These are phyloP conservation scores for Ramaria sp. DNA, from an alignment of 768 basidiomycete genomes.

Conservation along the genomic window DNA sequence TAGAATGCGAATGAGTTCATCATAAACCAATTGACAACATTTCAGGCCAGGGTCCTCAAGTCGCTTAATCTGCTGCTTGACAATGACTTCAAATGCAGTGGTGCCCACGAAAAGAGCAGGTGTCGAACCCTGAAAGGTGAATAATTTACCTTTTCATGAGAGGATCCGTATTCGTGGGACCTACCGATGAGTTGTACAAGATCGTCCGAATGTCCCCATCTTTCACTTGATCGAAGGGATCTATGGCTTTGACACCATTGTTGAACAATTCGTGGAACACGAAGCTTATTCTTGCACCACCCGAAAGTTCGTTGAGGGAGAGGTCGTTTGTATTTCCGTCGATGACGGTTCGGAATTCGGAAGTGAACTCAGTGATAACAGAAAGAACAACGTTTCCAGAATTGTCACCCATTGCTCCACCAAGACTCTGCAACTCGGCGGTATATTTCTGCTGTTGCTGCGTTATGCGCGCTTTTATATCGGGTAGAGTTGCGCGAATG, in stretches of 20 bases:
- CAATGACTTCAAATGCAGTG: conserved; percentile 94
- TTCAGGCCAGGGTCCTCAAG: conserved; percentile 90
- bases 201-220: conserved; percentile 96
- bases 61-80: conserved; percentile 97
- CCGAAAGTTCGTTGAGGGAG: conserved; percentile 91
- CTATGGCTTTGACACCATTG: conserved; percentile 89
- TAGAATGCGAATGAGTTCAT: conserved; percentile 94
- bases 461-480: conserved; percentile 94
- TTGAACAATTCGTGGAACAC: conserved; percentile 99
- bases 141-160: not conserved
- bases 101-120: conserved; percentile 96
- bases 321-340: conserved; percentile 97
- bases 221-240: conserved; percentile 98
- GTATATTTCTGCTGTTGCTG: conserved; percentile 84
- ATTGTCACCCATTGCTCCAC: conserved; percentile 81
- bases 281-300: conserved; percentile 96
- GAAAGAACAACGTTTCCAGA: conserved; percentile 87
- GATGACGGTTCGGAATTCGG: conserved; percentile 92
- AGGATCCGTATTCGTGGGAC: conserved; percentile 21
- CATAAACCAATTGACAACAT: conserved; percentile 93
- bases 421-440: conserved; percentile 71
- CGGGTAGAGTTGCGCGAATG: conserved; percentile 93
- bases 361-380: conserved; percentile 98
- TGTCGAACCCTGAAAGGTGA: conserved; percentile 67
- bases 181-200: conserved; percentile 92